phyloP scores from a whole-genome alignment of 2,329 filamentous ascomycete genomes.

The Ilyonectria robusta region DNA sequence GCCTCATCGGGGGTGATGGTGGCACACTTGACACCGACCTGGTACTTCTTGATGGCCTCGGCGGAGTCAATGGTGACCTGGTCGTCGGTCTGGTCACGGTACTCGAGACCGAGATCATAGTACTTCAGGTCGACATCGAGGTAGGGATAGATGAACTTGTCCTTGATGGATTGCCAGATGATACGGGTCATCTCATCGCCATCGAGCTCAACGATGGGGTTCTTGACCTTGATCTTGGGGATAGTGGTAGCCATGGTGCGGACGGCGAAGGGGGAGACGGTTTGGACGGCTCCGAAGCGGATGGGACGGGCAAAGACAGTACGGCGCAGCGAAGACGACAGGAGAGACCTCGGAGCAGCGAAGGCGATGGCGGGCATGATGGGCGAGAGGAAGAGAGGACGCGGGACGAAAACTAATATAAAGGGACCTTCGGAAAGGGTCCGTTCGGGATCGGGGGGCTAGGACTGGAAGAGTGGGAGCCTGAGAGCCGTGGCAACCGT shows the following conservation, averaged over 20 bases:
- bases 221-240: constrained; percentile 99
- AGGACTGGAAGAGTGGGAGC: constrained; percentile 15
- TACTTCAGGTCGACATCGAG: constrained; percentile 99
- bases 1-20: constrained; percentile 99
- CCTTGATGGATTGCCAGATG: constrained; percentile 99
- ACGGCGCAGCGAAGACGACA: constrained; percentile 50
- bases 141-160: constrained; percentile 97
- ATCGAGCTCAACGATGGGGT: constrained; percentile 97
- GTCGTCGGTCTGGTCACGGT: constrained; percentile 96
- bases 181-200: constrained; percentile 97
- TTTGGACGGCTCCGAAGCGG: constrained; percentile 57
- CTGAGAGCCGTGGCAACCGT: constrained; percentile 33
- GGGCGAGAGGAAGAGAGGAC: constrained; percentile 41
- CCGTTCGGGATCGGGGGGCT: constrained; percentile 29
- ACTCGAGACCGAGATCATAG: constrained; percentile 93
- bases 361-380: constrained; percentile 49
- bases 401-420: constrained; percentile 46
- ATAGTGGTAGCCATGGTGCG: constrained; percentile 68
- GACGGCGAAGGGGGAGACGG: constrained; percentile 74
- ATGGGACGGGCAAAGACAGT: constrained; percentile 50
- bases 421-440: constrained; percentile 38
- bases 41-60: constrained; percentile 99
- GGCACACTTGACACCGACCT: constrained; percentile 98
- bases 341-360: constrained; percentile 50
- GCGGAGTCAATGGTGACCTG: constrained; percentile 96